Conservation (phyloP, 768 basidiomycete species). For the Boletus sensibilis region DNA sequence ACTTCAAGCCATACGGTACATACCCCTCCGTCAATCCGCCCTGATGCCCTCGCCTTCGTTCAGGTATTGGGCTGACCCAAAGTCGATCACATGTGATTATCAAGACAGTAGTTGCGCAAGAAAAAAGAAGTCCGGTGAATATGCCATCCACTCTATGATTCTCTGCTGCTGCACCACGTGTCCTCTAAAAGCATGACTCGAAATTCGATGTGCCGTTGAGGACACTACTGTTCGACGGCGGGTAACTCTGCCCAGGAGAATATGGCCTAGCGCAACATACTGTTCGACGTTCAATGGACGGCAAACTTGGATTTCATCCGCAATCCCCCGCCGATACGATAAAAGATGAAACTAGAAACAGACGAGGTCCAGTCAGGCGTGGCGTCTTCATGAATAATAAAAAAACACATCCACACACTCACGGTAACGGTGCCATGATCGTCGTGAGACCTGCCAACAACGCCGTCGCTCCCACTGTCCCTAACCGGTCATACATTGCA, state of each 20-base stretch:
- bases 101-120: neutral
- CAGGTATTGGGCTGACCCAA: neutral
- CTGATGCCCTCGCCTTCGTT: too few relatives aligned
- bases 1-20: slow-evolving; percentile 2
- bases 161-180: neutral
- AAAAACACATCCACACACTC: slow-evolving; percentile 19
- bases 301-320: slow-evolving; percentile 46
- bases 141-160: neutral
- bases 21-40: neutral
- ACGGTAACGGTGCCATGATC: slow-evolving; percentile 63
- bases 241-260: neutral
- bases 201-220: neutral
- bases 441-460: slow-evolving; percentile 65
- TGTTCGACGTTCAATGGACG: slow-evolving; percentile 12
- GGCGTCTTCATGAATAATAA: neutral
- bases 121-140: neutral
- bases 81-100: neutral
- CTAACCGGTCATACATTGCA: slow-evolving; percentile 51
- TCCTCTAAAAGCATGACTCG: too few relatives aligned
- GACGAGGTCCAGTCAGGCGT: neutral
- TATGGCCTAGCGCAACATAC: neutral
- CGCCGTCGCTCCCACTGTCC: slow-evolving; percentile 70
- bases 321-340: slow-evolving; percentile 44
- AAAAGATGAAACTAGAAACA: slow-evolving; percentile 45
- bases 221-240: neutral